These are phyloP conservation scores for Ceratocystis cubensis DNA, from an alignment of 2,329 filamentous ascomycete species.

Conservation along the genomic window DNA sequence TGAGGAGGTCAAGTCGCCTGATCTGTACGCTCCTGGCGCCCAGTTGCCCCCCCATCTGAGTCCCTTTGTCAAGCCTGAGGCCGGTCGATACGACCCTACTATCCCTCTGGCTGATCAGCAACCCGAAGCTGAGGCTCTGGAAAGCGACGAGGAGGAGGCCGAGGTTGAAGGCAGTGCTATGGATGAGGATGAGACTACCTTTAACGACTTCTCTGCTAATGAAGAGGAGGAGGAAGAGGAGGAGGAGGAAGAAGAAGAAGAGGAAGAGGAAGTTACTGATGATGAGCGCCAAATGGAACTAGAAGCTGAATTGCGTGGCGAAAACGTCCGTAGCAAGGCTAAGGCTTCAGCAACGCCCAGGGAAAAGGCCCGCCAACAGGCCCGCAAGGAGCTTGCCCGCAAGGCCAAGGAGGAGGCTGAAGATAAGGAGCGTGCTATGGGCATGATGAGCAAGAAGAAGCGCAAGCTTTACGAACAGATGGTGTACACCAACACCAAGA, in stretches of 20 bases:
- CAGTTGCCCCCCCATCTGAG: conserved; percentile 87
- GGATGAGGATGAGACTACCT: conserved; percentile 30
- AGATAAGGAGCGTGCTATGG: conserved; percentile 83
- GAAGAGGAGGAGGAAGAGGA: conserved; percentile 35
- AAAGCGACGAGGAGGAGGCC: conserved; percentile 44
- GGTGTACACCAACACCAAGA: conserved; percentile 87
- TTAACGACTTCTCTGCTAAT: conserved; percentile 36
- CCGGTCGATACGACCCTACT: conserved; percentile 85
- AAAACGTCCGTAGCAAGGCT: conserved; percentile 40
- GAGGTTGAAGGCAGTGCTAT: conserved; percentile 40
- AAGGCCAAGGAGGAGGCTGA: conserved; percentile 67
- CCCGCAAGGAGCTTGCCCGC: conserved; percentile 55
- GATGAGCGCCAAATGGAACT: conserved; percentile 68
- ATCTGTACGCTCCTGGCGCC: conserved; percentile 80
- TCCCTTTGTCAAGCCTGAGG: conserved; percentile 80
- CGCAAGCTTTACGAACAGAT: conserved; percentile 96
- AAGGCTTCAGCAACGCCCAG: conserved; percentile 35
- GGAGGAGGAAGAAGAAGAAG: conserved; percentile 35
- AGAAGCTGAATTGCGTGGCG: conserved; percentile 78
- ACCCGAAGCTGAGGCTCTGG: conserved; percentile 69
- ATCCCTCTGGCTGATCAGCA: conserved; percentile 77
- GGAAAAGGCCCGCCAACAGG: conserved; percentile 55
- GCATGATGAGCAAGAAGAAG: conserved; percentile 98
- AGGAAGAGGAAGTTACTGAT: conserved; percentile 30
- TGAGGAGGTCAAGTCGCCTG: conserved; percentile 71